Conservation (phyloP, 2,329 filamentous ascomycete genomes). For the Cercospora sp. region DNA sequence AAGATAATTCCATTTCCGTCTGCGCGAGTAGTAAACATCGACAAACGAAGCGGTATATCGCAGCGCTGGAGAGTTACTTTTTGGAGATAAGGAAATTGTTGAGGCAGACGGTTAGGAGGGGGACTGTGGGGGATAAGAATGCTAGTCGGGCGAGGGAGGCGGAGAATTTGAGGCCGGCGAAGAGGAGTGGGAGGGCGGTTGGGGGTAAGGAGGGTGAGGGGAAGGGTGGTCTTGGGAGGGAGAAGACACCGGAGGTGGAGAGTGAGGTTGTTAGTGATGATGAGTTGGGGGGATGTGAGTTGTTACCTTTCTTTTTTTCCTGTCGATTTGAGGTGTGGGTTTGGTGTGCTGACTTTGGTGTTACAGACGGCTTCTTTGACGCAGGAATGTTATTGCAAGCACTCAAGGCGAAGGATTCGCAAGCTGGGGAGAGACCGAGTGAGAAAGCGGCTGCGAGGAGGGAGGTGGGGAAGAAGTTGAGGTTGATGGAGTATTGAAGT, state of each 20-base stretch:
- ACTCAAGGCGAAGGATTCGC: conserved; percentile 64
- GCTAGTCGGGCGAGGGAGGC: conserved; percentile 62
- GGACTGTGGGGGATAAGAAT: conserved; percentile 53
- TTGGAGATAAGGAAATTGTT: conserved; percentile 86
- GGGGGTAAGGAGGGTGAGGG: conserved; percentile 24
- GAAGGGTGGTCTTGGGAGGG: conserved; percentile 49
- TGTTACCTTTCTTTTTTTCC: background rate
- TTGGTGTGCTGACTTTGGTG: too few species aligned
- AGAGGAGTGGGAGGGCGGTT: conserved; percentile 73
- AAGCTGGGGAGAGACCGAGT: conserved; percentile 50
- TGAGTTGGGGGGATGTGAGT: conserved; percentile 89
- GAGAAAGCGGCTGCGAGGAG: conserved; percentile 63
- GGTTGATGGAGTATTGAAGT: conserved; percentile 66
- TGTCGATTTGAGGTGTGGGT: background rate
- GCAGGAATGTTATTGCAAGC: conserved; percentile 91
- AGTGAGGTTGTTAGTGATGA: conserved; percentile 74
- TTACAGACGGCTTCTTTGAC: conserved; percentile 90
- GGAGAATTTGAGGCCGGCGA: conserved; percentile 57
- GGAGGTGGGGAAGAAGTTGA: conserved; percentile 73
- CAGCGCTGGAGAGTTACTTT: conserved; percentile 85
- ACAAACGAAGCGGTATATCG: conserved; percentile 86
- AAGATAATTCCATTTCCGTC: conserved; percentile 85
- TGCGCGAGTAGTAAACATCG: conserved; percentile 92
- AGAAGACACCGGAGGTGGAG: conserved; percentile 14
- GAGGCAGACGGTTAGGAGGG: conserved; percentile 63